A percentile compares a stretch with the other conserved stretches of the same genome.
Evolutionary conservation across 495 filamentous ascomycete genomes (phyloP).

Genomic region (Podospora appendiculata): DNA sequence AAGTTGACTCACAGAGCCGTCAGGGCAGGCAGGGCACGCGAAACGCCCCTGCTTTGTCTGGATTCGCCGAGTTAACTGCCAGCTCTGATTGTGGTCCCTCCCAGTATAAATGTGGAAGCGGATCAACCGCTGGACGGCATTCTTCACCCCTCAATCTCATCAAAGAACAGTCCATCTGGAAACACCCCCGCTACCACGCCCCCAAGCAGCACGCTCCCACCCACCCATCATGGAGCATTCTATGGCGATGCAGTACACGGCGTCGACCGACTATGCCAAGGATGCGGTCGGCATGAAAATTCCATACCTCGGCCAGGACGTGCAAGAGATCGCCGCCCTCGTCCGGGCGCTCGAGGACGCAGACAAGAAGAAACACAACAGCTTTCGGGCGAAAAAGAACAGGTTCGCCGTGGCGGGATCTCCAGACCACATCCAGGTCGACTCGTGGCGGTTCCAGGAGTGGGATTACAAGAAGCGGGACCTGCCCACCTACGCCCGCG

Average conservation of each 20-base stretch:
- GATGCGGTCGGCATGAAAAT: slow-evolving; percentile 18
- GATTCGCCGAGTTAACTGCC: no score
- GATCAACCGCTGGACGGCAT: not conserved
- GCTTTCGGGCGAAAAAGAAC: slow-evolving; percentile 62
- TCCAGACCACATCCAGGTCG: slow-evolving; percentile 51
- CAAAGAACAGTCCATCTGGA: slow-evolving; percentile 15
- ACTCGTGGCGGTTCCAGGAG: slow-evolving; percentile 90
- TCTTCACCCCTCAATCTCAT: slow-evolving; percentile 6
- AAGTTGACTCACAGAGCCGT: no score
- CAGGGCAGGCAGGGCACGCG: no score
- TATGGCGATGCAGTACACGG: slow-evolving; percentile 15
- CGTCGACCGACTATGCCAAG: slow-evolving; percentile 24
- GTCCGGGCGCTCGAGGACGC: slow-evolving; percentile 49
- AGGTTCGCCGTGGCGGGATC: slow-evolving; percentile 59
- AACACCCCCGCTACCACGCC: slow-evolving; percentile 1
- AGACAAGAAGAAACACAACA: slow-evolving; percentile 33
- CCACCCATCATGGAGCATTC: slow-evolving; percentile 13
- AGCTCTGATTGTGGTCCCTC: no score
- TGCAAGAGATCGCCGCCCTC: slow-evolving; percentile 51
- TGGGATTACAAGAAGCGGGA: slow-evolving; percentile 86
- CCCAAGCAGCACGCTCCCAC: not conserved
- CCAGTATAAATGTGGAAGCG: no score
- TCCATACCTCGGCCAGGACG: slow-evolving; percentile 58
- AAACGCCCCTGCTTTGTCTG: no score
- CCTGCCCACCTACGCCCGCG: slow-evolving; percentile 85